Evolutionary conservation across 495 filamentous ascomycete species (phyloP), one percentile per base, ranked within the genome.

Genomic region (Antarctomyces pellizariae): DNA sequence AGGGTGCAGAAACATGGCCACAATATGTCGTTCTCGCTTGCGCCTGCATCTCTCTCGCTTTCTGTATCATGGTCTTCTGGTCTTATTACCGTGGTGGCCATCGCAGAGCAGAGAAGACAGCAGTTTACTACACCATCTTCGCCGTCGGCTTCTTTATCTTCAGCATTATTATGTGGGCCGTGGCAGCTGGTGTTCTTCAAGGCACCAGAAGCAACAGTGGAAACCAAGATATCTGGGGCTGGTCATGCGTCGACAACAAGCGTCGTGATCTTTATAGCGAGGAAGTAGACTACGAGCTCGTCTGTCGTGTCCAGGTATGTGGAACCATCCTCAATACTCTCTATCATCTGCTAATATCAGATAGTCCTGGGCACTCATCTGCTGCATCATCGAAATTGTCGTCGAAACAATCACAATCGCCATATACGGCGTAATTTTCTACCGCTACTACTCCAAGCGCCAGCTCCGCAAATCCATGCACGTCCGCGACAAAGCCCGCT

Each of bases 401-500:
- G 62, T 99, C 36, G 86, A 99, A 47, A 58, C 74, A 38, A 66
- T 99, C 48, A 76, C 75, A 37, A 90, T 99, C 46, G 51, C 64
- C 18, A 73, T 99, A 43, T 99, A 99, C 57, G 78, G 59, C 46
- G 62, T 93, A 44, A 69, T 89, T 46, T 91, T 92, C 56, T 95
- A 86, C 60, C 75, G 86, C 37, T 76, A 90, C 59, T 86, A 78
- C 63, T 76, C 76, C 32, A 99, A 99, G 61, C 74, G 77, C 45
- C 67, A 70, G 40, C 75, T 99, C 31, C 72, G 71, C 48, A 95
- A 92, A 55, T 77, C 78, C 28, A 95, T 99, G 84, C 75, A 91
- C 48, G 53, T 73, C 41, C 83, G 86, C 38, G 86, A 99, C 61
- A 72, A 71, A 41, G 86, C 86, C 37, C 75, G 86, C 32, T 77